Evolutionary conservation across 2,329 filamentous ascomycete genomes (phyloP), one percentile per base, ranked within the genome.

Genomic region (Massarina eburnea): DNA sequence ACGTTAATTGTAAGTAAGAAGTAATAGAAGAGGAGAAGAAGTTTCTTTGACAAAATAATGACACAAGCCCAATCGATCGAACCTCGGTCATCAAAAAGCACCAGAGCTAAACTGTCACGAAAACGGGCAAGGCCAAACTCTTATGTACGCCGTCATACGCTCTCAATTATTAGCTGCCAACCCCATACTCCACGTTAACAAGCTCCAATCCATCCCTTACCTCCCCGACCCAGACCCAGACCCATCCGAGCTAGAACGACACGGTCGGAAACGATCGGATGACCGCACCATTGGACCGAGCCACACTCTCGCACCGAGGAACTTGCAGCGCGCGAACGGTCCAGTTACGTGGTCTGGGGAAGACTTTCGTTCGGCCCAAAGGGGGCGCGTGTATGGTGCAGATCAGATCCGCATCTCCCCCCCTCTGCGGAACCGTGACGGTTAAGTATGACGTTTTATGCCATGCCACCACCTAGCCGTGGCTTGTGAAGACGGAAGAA

Each of bases 381-480:
- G 65, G n/a, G n/a, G n/a, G 65, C 47, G 62, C 39, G 47, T 29
- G 54, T 48, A 47, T 48, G 52, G 49, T 54, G 58, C 54, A 54
- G 53, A 58, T 61, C 55, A 47, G 52, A 57, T n/a, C n/a, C n/a
- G n/a, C n/a, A n/a, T n/a, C n/a, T n/a, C n/a, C n/a, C n/a, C n/a
- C n/a, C n/a, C n/a, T n/a, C n/a, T n/a, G 49, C 57, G 55, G 55
- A 55, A 46, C 46, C 37, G 46, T 49, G 51, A 56, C 55, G 53
- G 54, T 39, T n/a, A n/a, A n/a, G n/a, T n/a, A 67, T 67, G 64
- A 67, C 64, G 64, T 66, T 38, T 65, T 54, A 62, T n/a, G n/a
- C n/a, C n/a, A n/a, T n/a, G n/a, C n/a, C n/a, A n/a, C n/a, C n/a
- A n/a, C n/a, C n/a, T n/a, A n/a, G n/a, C n/a, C n/a, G n/a, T n/a